Evolutionary conservation across 495 filamentous ascomycete genomes (phyloP), one percentile per base, ranked within the genome.

Genomic region (Hypoxylon lienhwacheense): DNA sequence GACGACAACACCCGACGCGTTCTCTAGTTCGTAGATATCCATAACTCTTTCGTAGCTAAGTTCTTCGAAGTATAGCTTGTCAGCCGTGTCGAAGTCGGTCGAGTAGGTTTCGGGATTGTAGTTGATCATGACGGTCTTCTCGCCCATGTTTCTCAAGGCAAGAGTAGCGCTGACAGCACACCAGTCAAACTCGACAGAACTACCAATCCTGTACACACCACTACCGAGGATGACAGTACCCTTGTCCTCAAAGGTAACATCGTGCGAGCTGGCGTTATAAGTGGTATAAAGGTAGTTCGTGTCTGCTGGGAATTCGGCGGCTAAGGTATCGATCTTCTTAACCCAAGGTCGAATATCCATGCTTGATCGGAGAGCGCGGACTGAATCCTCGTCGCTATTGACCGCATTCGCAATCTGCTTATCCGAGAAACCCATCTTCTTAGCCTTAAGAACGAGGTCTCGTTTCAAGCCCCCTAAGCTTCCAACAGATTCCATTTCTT

Each of bases 71-170:
- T 97, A 97, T 17, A 97, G 81, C 64, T 85, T 91, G 60, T 97
- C 93, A n/a, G 93, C 89, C 7, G 84, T 86, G 65, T 97, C 92
- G 70, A 88, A 95, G 73, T 97, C 92, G 36, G 93, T 97, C 42
- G 74, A 81, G 56, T 84, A 86, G 11, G 91, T 97, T 70, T 96
- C 91, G 0, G 91, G 91, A 70, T 95, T 93, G 70, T 86, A 91
- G 69, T 97, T 98, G 71, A 98, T 95, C 90, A 98, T 95, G 47
- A 95, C 86, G 14, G 92, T 98, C 81, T 96, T 96, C 80, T 96
- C 89, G 60, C 90, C 92, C 84, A 96, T 91, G 42, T 85, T 75
- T 57, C 83, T 82, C 55, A 97, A 79, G 26, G 91, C 91, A 22
- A 88, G 77, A 11, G 93, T 93, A 53, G 90, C 89, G 66, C 92